Base-by-base conservation (phyloP, 2,329 filamentous ascomycete species). In the Hymenoscyphus scutula region DNA sequence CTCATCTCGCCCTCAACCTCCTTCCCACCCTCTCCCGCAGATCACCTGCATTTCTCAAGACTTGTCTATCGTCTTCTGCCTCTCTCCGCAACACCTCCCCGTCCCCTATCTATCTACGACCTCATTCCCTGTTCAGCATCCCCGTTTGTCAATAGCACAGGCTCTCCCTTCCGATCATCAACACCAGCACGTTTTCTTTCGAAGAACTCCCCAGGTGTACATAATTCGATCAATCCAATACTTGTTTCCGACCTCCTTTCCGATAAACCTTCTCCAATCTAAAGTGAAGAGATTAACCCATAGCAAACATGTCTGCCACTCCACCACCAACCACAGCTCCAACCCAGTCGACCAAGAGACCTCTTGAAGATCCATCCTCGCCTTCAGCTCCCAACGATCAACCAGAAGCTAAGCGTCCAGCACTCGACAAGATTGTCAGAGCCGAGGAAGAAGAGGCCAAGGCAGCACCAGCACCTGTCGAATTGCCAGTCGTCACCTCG, bases 341-440 rank as follows among this genome's bases (percentile, higher is more conserved):
- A 58, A 89, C 87, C 63, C 86, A 91, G 74, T 88, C 86, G 71
- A 81, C 85, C 67, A 99, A 99, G 85, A 92, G 95, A 74, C 95
- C 95, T 65, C 87, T 99, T 68, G 95, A 99, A 82, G 95, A 98
- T 75, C 90, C 94, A 11, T 98, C 95, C 19, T 99, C 95, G 10
- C 95, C 95, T 38, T 96, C 92, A 34, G 90, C 90, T 66, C 89
- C 90, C 45, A 92, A 86, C 75, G 95, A 98, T 73, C 93, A 97
- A 76, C 95, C 96, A 60, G 95, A 99, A 71, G 95, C 95, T 66
- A 99, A 99, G 81, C 91, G 95, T 70, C 95, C 92, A 56, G 95
- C 95, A 45, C 86, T 99, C 66, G 94, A 98, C 79, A 99, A 98
- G 81, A 83, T 92, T 70, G 83, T 90, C 71, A 92, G 90, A 76